Base-by-base conservation (phyloP, 2,329 filamentous ascomycete genomes). In the Claviceps citrina region DNA sequence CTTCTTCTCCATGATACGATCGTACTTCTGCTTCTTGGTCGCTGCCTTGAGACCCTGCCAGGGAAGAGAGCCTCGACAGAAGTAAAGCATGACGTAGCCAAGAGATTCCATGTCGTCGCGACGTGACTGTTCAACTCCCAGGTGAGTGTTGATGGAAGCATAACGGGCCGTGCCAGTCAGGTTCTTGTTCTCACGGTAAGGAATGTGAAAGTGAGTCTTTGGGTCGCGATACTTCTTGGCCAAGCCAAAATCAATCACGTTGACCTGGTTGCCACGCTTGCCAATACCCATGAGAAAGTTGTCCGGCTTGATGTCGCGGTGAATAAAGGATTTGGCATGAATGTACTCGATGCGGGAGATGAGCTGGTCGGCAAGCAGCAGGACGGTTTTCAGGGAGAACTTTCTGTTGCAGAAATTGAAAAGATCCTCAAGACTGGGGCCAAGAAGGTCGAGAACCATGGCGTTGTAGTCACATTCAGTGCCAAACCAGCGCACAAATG, bases 391-490 rank as follows among this genome's bases (percentile, higher is more conserved):
- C 51, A 98, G 69, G 10, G 91, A 95, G 71, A 96, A 98, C 64
- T 96, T 96, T 64, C 91, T 83, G 78, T 96, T 96, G 78, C 91
- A 98, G 65, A 96, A 96, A 76, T 98, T 96, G 84, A 98, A 98
- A 26, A 98, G 75, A 60, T 98, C 91, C 66, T 98, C 91, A 64
- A 98, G 68, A 56, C 82, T 91, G 50, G 91, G 91, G 30, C 91
- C 91, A 43, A 98, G 82, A 20, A 98, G 79, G 58, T 98, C 91
- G 49, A 96, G 78, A 39, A 98, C 91, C 91, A 98, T 96, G 62
- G 91, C 91, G 66, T 98, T 96, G 78, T 98, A 96, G 69, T 96
- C 91, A 65, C 89, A 96, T 67, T 98, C 91, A 45, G 89, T 96
- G 52, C 91, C 91, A 64, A 96, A 98, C 91, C 91, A 98, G 66